phyloP scores from a whole-genome alignment of 2,329 filamentous ascomycete genomes.

The Sporothrix brasiliensis region DNA sequence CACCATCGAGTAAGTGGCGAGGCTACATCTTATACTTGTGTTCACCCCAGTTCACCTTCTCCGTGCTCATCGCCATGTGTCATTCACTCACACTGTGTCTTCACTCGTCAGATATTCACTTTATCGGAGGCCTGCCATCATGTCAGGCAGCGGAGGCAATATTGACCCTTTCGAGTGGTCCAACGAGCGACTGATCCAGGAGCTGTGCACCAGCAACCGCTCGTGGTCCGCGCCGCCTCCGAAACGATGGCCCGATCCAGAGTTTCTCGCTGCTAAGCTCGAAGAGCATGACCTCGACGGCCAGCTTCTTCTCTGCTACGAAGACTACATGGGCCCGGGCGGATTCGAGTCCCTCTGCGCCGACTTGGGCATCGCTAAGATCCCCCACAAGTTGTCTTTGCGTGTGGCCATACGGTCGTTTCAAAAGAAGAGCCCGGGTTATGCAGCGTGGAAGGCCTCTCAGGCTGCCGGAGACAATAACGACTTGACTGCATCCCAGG shows the following conservation, averaged over 20 bases:
- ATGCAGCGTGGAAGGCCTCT: slow-evolving; percentile 44
- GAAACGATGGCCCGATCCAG: slow-evolving; percentile 54
- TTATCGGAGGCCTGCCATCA: slow-evolving; percentile 23
- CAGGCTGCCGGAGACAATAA: not conserved
- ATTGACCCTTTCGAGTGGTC: slow-evolving; percentile 76
- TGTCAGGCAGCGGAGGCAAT: slow-evolving; percentile 23
- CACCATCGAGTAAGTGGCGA: slow-evolving; percentile 20
- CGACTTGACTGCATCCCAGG: not conserved
- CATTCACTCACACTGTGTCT: not conserved
- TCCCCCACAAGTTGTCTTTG: slow-evolving; percentile 62
- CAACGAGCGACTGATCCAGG: slow-evolving; percentile 65
- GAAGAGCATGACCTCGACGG: slow-evolving; percentile 68
- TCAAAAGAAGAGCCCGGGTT: slow-evolving; percentile 55
- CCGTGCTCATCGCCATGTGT: not conserved
- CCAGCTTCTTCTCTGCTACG: slow-evolving; percentile 60
- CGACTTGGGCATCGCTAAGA: slow-evolving; percentile 59
- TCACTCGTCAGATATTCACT: not conserved
- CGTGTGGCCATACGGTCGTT: slow-evolving; percentile 61
- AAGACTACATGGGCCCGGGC: slow-evolving; percentile 48
- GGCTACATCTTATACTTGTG: not conserved
- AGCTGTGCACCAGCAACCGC: slow-evolving; percentile 61
- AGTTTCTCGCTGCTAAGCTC: slow-evolving; percentile 57
- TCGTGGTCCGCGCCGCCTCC: slow-evolving; percentile 51
- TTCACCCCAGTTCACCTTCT: not conserved
- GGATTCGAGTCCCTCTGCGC: slow-evolving; percentile 54